Evolutionary conservation across 306 rosid genomes (phyloP).

Genomic region (Rosa persica): DNA sequence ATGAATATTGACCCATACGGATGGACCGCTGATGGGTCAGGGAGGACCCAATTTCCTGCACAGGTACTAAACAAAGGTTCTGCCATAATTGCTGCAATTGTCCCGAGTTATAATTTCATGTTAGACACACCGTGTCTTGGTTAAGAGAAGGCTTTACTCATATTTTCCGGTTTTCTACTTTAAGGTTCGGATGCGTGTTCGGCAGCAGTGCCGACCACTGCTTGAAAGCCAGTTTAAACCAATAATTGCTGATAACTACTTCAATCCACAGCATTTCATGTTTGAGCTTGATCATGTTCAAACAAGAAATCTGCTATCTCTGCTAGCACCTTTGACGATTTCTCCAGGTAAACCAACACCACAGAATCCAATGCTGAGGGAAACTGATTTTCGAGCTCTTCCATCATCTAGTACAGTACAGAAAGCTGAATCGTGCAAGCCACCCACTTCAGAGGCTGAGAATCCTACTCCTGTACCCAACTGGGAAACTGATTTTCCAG

Average conservation of each 20-base stretch:
- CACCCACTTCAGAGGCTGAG: neutral
- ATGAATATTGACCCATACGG: conserved; percentile 77
- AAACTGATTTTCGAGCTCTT: conserved; percentile 6
- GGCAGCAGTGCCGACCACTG: conserved; percentile 61
- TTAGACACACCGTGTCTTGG: neutral
- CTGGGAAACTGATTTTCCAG: neutral
- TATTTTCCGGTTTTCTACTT: conserved; percentile 4
- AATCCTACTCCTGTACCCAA: neutral
- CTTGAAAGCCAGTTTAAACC: conserved; percentile 57
- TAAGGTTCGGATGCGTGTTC: conserved; percentile 58
- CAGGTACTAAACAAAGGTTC: conserved; percentile 51
- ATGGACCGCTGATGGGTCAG: conserved; percentile 59
- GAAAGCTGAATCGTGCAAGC: neutral
- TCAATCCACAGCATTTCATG: conserved; percentile 48
- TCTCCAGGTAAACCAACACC: conserved; percentile 36
- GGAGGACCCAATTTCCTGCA: conserved; percentile 73
- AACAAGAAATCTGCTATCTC: conserved; percentile 48
- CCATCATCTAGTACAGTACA: neutral
- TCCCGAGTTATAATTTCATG: neutral
- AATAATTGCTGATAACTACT: conserved; percentile 58
- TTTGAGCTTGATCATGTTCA: conserved; percentile 83
- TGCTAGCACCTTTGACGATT: conserved; percentile 41
- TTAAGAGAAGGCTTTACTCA: conserved; percentile 13
- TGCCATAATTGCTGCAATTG: conserved; percentile 5
- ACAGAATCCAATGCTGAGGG: conserved; percentile 27